Evolutionary conservation across 495 filamentous ascomycete species (phyloP).

Genomic region (Aspergillus biplanus): DNA sequence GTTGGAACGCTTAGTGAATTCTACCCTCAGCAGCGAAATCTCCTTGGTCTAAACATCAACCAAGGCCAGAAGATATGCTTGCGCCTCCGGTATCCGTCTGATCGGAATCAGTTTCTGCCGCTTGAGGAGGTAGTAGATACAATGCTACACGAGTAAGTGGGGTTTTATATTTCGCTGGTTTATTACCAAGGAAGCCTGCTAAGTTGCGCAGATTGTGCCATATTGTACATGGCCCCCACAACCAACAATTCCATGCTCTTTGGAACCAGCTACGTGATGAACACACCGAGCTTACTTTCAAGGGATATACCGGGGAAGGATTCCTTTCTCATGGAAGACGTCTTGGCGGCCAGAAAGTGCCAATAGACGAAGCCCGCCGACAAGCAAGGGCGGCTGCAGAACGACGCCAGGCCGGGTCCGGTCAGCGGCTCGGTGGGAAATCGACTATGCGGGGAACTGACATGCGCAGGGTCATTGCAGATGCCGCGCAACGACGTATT

Average conservation of each 20-base stretch:
- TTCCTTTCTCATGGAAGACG: conserved; percentile 77
- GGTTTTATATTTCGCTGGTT: neutral
- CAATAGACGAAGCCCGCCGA: conserved; percentile 74
- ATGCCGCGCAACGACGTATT: conserved; percentile 71
- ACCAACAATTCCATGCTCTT: conserved; percentile 77
- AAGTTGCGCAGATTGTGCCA: conserved; percentile 66
- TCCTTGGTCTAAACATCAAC: conserved; percentile 84
- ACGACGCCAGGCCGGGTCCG: conserved; percentile 69
- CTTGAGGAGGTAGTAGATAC: conserved; percentile 82
- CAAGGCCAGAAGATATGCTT: conserved; percentile 78
- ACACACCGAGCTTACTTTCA: conserved; percentile 69
- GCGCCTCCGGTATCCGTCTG: conserved; percentile 76
- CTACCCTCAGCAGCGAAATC: conserved; percentile 71
- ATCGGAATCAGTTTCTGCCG: conserved; percentile 78
- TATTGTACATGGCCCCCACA: conserved; percentile 80
- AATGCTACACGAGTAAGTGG: conserved; percentile 83
- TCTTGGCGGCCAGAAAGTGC: conserved; percentile 70
- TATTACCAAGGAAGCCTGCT: conserved; percentile 12
- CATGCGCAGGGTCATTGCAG: conserved; percentile 74
- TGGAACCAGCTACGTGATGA: conserved; percentile 91
- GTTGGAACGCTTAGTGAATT: conserved; percentile 85
- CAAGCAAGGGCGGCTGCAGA: conserved; percentile 77
- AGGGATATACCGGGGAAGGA: conserved; percentile 91
- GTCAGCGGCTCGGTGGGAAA: conserved; percentile 74
- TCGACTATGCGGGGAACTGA: conserved; percentile 65